Evolutionary conservation across 306 rosid species (phyloP).

Genomic region (Cajanus cajan): DNA sequence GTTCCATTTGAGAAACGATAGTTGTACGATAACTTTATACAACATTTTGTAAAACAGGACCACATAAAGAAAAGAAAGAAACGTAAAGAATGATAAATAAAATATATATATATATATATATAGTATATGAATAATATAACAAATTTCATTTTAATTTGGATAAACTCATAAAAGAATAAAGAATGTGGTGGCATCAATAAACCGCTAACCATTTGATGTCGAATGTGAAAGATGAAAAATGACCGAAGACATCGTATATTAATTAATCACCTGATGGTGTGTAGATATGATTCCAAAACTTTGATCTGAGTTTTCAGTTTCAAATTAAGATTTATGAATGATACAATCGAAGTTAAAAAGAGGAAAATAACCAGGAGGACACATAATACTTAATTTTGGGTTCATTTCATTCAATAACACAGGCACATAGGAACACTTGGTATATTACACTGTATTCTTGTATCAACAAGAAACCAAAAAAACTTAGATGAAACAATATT

Average conservation of each 20-base stretch:
- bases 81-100: too few species aligned
- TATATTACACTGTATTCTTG: constrained; percentile 24
- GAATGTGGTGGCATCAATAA: not conserved
- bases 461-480: constrained; percentile 26
- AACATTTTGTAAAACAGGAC: not conserved
- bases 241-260: not conserved
- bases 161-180: not conserved
- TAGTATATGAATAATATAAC: not conserved
- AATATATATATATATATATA: too few species aligned
- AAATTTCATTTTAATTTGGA: not conserved
- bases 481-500: constrained; percentile 23
- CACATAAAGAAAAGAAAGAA: too few species aligned
- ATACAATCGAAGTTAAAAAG: not conserved
- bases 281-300: constrained; percentile 8
- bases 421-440: constrained; percentile 22
- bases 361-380: not conserved
- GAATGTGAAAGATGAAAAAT: not conserved
- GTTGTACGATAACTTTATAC: not conserved
- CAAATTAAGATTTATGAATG: not conserved
- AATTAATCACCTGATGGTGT: not conserved
- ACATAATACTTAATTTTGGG: not conserved
- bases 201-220: not conserved
- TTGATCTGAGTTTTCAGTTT: not conserved
- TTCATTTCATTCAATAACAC: constrained; percentile 19
- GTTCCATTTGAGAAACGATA: not conserved